Conservation (phyloP, 345 rosid species). For the Populus ilicifolia region DNA sequence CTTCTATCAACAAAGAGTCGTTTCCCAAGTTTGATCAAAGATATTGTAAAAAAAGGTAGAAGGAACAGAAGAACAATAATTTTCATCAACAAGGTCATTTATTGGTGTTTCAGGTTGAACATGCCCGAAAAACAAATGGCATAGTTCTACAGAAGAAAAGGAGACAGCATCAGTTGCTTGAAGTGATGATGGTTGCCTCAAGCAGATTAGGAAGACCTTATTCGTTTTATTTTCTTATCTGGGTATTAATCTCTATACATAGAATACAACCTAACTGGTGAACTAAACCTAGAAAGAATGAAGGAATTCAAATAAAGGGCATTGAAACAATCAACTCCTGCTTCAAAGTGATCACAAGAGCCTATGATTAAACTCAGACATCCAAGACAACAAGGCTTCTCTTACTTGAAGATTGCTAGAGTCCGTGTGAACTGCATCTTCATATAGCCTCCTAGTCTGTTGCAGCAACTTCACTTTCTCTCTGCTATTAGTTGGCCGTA, state of each 20-base stretch:
- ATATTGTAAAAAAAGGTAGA: neutral
- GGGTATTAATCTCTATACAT: neutral
- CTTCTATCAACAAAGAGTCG: too few relatives aligned
- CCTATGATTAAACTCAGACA: constrained; percentile 46
- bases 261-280: neutral
- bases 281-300: neutral
- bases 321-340: neutral
- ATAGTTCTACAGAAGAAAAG: neutral
- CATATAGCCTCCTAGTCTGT: constrained; percentile 59
- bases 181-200: too few relatives aligned
- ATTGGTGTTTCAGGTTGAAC: neutral
- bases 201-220: neutral
- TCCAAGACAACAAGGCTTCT: constrained; percentile 53
- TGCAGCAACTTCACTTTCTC: constrained; percentile 57
- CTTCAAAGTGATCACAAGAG: constrained; percentile 6
- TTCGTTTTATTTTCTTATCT: neutral
- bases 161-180: neutral
- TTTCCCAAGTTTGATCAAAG: neutral
- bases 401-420: constrained; percentile 43
- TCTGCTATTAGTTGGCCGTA: constrained; percentile 46
- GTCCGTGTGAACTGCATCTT: constrained; percentile 65
- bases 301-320: neutral
- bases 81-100: neutral
- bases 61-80: neutral
- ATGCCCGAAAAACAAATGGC: neutral